Percentiles rank a stretch among this genome's conserved stretches.
phyloP scores from a whole-genome alignment of 768 basidiomycete species.

The Kwoniella pini region DNA sequence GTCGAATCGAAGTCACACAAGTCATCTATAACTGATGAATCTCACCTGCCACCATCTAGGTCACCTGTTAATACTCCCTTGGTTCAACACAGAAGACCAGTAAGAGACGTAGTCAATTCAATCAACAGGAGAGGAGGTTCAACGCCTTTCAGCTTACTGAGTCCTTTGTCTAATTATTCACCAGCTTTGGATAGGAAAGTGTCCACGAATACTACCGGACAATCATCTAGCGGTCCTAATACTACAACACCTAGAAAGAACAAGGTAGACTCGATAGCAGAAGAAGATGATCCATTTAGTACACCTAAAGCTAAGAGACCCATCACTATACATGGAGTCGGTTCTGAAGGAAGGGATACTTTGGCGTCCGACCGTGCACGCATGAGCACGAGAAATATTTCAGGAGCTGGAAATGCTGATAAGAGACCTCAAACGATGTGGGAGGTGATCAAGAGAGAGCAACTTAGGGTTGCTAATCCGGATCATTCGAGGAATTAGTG shows the following conservation, averaged over 20 bases:
- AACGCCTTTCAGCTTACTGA: slow-evolving; percentile 18
- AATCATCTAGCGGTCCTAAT: neutral
- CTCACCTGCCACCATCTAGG: slow-evolving; percentile 8
- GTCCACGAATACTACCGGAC: neutral
- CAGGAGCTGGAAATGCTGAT: neutral
- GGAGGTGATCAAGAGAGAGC: slow-evolving; percentile 20
- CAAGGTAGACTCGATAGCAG: neutral
- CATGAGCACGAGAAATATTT: neutral
- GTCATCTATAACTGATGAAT: neutral
- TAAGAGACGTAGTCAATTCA: slow-evolving; percentile 41
- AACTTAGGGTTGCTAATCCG: slow-evolving; percentile 16
- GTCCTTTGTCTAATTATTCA: slow-evolving; percentile 33
- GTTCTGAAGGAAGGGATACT: too few relatives aligned
- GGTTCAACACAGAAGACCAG: slow-evolving; percentile 32
- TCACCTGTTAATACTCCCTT: slow-evolving; percentile 29
- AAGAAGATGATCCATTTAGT: slow-evolving; percentile 6
- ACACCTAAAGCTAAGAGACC: slow-evolving; percentile 10
- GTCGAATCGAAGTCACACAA: neutral
- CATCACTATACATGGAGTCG: slow-evolving; percentile 1
- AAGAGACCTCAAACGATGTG: slow-evolving; percentile 18
- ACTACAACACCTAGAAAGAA: neutral
- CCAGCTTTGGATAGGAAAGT: slow-evolving; percentile 4
- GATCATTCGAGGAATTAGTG: slow-evolving; percentile 6
- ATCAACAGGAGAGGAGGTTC: slow-evolving; percentile 40
- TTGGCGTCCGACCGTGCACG: too few relatives aligned